Base-by-base conservation (phyloP, 768 basidiomycete species). In the Myochromella boudieri region DNA sequence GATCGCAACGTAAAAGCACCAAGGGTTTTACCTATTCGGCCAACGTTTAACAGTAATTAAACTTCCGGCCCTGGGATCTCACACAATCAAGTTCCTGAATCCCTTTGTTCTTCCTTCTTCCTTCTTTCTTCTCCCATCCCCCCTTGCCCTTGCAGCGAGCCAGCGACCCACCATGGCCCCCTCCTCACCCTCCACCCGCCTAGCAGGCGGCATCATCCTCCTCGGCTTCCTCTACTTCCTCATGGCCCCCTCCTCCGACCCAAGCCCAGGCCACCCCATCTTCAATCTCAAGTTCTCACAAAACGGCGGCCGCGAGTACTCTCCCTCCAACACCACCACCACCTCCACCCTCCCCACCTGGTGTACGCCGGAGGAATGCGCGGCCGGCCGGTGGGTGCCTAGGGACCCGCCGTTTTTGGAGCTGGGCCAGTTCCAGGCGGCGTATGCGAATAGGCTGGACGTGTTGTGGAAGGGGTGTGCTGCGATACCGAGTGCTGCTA, bases 401-500 rank as follows among this genome's bases (percentile, higher is more conserved):
- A 51, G 62, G 9, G 26, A 54, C 21, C 57, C 57, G 6, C 57
- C 57, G 1, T 63, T 62, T 48, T 55, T 42, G 15, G 44, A 42
- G 2, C 34, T 64, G 3, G 54, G 49, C 15, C 52, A 66, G 28
- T 54, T 66, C 36, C 56, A 57, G 29, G 46, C 47, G 15, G 56
- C 52, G 4, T 62, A 57, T 17, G 57, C 59, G 15, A 62, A 62
- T 47, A 49, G 57, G 36, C 45, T 54, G 20, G 59, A 62, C 33
- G 48, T 46, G 21, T 46, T 60, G 11, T 66, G 63, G 63, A 58
- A 54, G 24, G 63, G 64, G 17, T 66, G 64, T 51, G 53, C 52
- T 28, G 53, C 60, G 6, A 48, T 52, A 10, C 55, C 53, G 4
- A 42, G 53, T 14, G 33, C 55, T 3, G n/a, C n/a, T n/a, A n/a